Base-by-base conservation (phyloP, 108 stramenopile species). In the Conticribra weissflogii region DNA sequence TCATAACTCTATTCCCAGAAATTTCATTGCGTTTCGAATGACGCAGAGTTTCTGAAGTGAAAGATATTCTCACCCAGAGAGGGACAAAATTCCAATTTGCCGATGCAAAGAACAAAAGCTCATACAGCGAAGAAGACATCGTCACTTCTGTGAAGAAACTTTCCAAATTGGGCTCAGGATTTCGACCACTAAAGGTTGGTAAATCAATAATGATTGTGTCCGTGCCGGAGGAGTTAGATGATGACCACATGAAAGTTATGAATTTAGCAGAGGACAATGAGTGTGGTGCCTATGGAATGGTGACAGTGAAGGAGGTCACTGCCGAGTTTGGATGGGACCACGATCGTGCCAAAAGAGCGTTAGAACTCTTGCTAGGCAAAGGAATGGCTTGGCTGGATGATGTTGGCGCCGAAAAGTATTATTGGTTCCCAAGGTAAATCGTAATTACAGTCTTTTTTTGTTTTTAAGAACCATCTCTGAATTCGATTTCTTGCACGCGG, bases 341-440 rank as follows among this genome's bases (percentile, higher is more conserved):
- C 0, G 91, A 92, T 45, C 71, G 92, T 45, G 82, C 83, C 30
- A 84, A 88, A 36, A 81, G 95, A 31, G 92, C 87, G 21, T 49
- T 96, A 18, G 76, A 84, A 19, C 66, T 90, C 21, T 54, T 96
- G 61, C 64, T 96, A 8, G 66, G 81, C 29, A 85, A 93, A 63
- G 92, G 92, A 25, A 96, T 96, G 91, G 89, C 81, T 8, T 93
- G 95, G 95, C 62, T 91, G 36, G 95, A 96, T 71, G 62, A 49
- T 24, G 59, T 82, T 64, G 51, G 79, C 48, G 89, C 87, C 12
- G 68, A 72, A 17, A 77, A 79, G 15, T 82, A 55, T 49, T 93
- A 92, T 49, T 96, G 90, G 90, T 93, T 93, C 63, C 94, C 93
- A 19, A 86, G 84, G 71, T 72, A 41, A 9, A 12, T 12, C 12